A percentile compares a stretch with the other conserved stretches of the same genome.
Conservation (phyloP, 1,139 yeast genomes). For the Yamadazyma triangularis region DNA sequence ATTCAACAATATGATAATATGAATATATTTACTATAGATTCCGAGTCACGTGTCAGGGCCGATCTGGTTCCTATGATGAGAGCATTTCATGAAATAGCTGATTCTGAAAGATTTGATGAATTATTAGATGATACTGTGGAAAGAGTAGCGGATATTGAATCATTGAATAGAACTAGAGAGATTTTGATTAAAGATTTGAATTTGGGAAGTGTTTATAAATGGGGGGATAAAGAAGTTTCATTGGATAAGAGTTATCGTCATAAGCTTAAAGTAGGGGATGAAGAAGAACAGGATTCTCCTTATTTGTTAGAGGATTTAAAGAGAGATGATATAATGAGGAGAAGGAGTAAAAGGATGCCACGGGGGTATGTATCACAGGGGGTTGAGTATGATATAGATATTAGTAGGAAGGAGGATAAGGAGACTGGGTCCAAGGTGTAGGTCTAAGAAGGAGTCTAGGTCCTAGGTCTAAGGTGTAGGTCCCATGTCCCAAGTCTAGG, state of each 20-base stretch:
- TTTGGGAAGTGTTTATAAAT: constrained; percentile 37
- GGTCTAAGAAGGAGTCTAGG: too few relatives aligned
- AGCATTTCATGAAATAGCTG: constrained; percentile 75
- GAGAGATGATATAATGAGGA: too few relatives aligned
- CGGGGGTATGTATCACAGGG: too few relatives aligned
- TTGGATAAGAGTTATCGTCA: constrained; percentile 11
- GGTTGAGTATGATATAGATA: too few relatives aligned
- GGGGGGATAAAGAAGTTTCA: constrained; percentile 13
- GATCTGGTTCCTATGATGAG: constrained; percentile 89
- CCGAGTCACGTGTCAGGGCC: constrained; percentile 69
- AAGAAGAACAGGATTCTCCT: constrained; percentile 29
- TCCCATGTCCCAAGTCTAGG: too few relatives aligned
- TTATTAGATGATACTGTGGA: constrained; percentile 67
- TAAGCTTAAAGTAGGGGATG: constrained; percentile 16
- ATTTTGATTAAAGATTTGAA: constrained; percentile 68
- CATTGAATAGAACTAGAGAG: constrained; percentile 77
- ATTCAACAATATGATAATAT: constrained; percentile 71
- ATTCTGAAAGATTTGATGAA: constrained; percentile 67
- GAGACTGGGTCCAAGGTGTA: too few relatives aligned
- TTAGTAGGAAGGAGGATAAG: too few relatives aligned
- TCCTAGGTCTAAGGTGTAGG: too few relatives aligned
- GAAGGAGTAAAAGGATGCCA: too few relatives aligned
- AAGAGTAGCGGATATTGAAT: constrained; percentile 71
- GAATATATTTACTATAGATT: constrained; percentile 75
- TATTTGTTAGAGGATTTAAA: too few relatives aligned